Evolutionary conservation across 2,329 filamentous ascomycete genomes (phyloP), one percentile per base, ranked within the genome.

Genomic region (Apiospora saccharicola): DNA sequence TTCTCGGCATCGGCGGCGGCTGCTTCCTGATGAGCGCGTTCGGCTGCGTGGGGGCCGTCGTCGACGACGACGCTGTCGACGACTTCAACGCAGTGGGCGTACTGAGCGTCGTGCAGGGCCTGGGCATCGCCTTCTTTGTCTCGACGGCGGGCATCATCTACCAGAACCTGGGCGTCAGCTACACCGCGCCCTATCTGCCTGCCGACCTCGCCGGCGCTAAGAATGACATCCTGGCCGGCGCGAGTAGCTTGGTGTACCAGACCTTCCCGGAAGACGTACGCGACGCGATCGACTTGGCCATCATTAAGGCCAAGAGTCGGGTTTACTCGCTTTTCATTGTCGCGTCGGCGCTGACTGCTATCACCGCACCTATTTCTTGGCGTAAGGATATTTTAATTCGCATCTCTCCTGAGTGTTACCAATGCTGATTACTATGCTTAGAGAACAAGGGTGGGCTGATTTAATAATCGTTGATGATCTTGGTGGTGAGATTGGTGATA

Each of bases 31-130:
- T 67, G 34, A 67, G 34, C 22, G 64, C 30, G 5, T 67, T 67
- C 24, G 64, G 30, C 12, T 43, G 64, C 14, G 64, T 67, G 34
- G 37, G 19, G 4, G 64, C 64, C 22, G 64, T 67, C 34, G 34
- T 67, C 64, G 30, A 22, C 19, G 34, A 37, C 22, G 43, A 24
- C 26, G 26, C 26, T 2, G 26, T 4, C 7, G 64, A 67, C 24
- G 64, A 43, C 10, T 67, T 67, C 4, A 67, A 67, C 64, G 64
- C 64, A 7, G 24, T 67, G 34, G 64, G 64, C 16, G 64, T 67
- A 13, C 37, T 67, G 16, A 43, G 64, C 34, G 16, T 67, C 8
- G 64, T 16, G 16, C 64, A 67, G 64, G 64, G 34, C 6, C 22
- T 67, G 19, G 64, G 64, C 24, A 67, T 67, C 43, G 64, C 43